Base-by-base conservation (phyloP, 2,329 filamentous ascomycete species). In the Colletotrichum sp. region DNA sequence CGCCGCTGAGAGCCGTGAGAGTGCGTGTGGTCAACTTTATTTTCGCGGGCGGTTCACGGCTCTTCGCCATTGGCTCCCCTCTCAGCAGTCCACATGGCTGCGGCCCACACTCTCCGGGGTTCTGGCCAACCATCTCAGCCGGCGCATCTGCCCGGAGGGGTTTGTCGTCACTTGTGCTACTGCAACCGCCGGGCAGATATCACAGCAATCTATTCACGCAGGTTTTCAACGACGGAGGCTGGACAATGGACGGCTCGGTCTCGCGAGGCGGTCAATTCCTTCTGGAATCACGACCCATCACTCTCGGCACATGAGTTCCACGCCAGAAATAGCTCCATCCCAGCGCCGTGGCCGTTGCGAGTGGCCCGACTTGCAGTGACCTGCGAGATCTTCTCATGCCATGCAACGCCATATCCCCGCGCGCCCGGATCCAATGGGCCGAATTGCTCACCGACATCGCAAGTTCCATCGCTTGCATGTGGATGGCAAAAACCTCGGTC, bases 151-250 rank as follows among this genome's bases (percentile, higher is more conserved):
- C 21, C 32, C 55, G 70, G 12, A 76, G 69, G 36, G 62, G 59
- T 49, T 62, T 32, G 36, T 62, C 49, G 36, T 76, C 60, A 76
- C 65, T 65, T 62, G 71, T 76, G 65, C 75, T 76, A 76, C 75
- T 76, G 75, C 75, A 76, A 76, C 64, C 73, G 64, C 64, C 59
- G 70, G 44, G 21, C 73, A 69, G 57, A 62, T 73, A 65, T 76
- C 70, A 76, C 73, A 57, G n/a, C 26, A 62, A 63, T 63, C 52
- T 28, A 60, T 55, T 62, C 60, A 44, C 49, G 9, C 52, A 18
- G 34, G n/a, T n/a, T 44, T 59, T 34, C 16, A n/a, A 18, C 26
- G 30, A 32, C 24, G 71, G 57, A 30, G 36, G 36, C 49, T 65
- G 52, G 49, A 55, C 4, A 65, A 49, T 71, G 69, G 69, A 21